phyloP scores from a whole-genome alignment of 1,284 basidiomycete species.

The Rhodotorula sp. region DNA sequence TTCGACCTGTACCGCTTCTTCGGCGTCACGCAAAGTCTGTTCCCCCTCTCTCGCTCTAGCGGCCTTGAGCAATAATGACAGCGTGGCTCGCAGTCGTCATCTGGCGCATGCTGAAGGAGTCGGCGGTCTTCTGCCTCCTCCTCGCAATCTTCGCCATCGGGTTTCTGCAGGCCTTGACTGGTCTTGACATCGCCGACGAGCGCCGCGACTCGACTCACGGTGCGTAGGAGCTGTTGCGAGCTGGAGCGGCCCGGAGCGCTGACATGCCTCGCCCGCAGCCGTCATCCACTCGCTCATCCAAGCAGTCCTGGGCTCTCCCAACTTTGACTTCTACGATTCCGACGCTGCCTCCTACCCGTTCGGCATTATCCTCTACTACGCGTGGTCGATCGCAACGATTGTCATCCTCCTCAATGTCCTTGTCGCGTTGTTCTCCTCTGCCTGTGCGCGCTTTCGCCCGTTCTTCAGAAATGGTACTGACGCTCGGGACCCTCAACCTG shows the following conservation, averaged over 20 bases:
- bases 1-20: constrained; percentile 9
- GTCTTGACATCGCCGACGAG: constrained; percentile 42
- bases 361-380: constrained; percentile 63
- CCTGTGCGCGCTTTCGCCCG: not conserved
- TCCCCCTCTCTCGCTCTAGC: too few relatives aligned
- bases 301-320: constrained; percentile 57
- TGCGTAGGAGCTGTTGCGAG: not conserved
- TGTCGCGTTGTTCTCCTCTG: constrained; percentile 69
- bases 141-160: constrained; percentile 39
- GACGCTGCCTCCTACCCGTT: constrained; percentile 50
- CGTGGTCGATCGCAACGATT: constrained; percentile 82
- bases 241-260: not conserved
- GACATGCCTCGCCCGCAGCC: not conserved
- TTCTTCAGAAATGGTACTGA: not conserved
- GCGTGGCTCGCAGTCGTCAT: constrained; percentile 58
- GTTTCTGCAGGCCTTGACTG: constrained; percentile 44
- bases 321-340: constrained; percentile 65
- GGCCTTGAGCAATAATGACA: too few relatives aligned
- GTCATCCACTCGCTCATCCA: constrained; percentile 44
- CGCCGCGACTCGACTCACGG: constrained; percentile 37
- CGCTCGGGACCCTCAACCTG: constrained; percentile 26
- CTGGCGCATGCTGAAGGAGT: constrained; percentile 51
- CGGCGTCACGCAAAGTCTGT: constrained; percentile 58
- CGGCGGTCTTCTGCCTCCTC: constrained; percentile 67
- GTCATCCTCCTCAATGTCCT: constrained; percentile 89